phyloP scores from a whole-genome alignment of 768 basidiomycete genomes.

The Rhodotorula diobovata region DNA sequence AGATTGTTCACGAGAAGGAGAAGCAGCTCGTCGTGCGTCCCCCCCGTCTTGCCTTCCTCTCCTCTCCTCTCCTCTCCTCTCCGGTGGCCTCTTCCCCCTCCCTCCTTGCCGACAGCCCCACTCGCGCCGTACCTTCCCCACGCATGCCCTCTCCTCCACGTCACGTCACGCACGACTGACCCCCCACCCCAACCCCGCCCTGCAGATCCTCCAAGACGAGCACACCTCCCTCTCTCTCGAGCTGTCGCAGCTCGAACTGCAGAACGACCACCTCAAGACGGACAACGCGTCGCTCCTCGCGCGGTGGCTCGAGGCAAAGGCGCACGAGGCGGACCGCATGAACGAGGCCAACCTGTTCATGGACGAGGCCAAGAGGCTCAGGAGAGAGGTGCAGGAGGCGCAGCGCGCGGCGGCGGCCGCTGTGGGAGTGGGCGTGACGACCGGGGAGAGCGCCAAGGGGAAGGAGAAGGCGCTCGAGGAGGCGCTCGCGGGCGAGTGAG shows the following conservation, averaged over 20 bases:
- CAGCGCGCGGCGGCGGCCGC: background rate
- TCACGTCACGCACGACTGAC: background rate
- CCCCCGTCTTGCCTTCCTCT: background rate
- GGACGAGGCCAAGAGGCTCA: conserved; percentile 12
- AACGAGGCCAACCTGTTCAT: conserved; percentile 52
- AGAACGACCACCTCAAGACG: conserved; percentile 75
- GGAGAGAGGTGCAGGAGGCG: background rate
- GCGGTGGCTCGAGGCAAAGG: conserved; percentile 92
- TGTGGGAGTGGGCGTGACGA: background rate
- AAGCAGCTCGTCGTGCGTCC: conserved; percentile 30
- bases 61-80: background rate
- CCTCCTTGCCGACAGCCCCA: too few species aligned
- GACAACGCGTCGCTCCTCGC: conserved; percentile 94
- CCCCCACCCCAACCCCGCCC: too few species aligned
- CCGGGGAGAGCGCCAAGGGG: background rate
- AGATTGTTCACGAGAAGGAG: conserved; percentile 68
- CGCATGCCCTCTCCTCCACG: too few species aligned
- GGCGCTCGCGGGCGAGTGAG: background rate
- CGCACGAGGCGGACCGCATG: conserved; percentile 78
- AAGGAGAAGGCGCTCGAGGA: background rate
- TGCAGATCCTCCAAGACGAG: conserved; percentile 87
- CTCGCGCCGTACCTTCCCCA: too few species aligned
- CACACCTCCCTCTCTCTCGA: conserved; percentile 87
- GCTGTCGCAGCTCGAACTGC: conserved; percentile 78
- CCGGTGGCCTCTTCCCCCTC: too few species aligned